A percentile compares a stretch with the other conserved stretches of the same genome.
These are phyloP conservation scores for Meripilus lineatus DNA, from an alignment of 1,284 basidiomycete species.

Conservation along the genomic window DNA sequence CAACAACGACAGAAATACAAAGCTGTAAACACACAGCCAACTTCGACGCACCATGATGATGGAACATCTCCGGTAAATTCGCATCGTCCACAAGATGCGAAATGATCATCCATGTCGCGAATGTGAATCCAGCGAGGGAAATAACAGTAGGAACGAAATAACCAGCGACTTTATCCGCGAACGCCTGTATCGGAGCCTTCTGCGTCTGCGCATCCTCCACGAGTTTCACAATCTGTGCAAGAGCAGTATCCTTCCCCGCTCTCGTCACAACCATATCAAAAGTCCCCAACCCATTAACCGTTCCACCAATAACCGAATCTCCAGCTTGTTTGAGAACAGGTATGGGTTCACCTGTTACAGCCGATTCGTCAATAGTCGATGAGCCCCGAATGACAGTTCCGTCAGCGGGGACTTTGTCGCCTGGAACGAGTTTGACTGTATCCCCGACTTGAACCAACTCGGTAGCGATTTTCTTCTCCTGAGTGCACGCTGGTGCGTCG, in stretches of 20 bases:
- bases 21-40: slow-evolving; percentile 94
- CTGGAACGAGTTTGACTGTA: slow-evolving; percentile 90
- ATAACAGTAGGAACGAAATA: slow-evolving; percentile 95
- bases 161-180: slow-evolving; percentile 93
- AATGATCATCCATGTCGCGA: slow-evolving; percentile 82
- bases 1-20: slow-evolving; percentile 97
- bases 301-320: slow-evolving; percentile 90
- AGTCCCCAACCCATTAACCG: slow-evolving; percentile 93
- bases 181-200: slow-evolving; percentile 97
- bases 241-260: slow-evolving; percentile 93
- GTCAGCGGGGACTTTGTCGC: slow-evolving; percentile 96
- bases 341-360: slow-evolving; percentile 95
- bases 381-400: slow-evolving; percentile 85
- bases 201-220: slow-evolving; percentile 98
- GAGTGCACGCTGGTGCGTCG: slow-evolving; percentile 69
- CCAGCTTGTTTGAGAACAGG: slow-evolving; percentile 83
- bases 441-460: slow-evolving; percentile 96
- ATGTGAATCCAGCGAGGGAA: slow-evolving; percentile 77
- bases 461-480: slow-evolving; percentile 88
- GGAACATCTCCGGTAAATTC: slow-evolving; percentile 80
- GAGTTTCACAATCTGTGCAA: slow-evolving; percentile 94
- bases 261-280: slow-evolving; percentile 95
- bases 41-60: slow-evolving; percentile 76
- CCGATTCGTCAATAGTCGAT: slow-evolving; percentile 92
- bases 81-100: slow-evolving; percentile 58